Percentiles rank a stretch among this genome's conserved stretches.
Conservation (phyloP, 1,284 basidiomycete species). For the Melampsora americana region DNA sequence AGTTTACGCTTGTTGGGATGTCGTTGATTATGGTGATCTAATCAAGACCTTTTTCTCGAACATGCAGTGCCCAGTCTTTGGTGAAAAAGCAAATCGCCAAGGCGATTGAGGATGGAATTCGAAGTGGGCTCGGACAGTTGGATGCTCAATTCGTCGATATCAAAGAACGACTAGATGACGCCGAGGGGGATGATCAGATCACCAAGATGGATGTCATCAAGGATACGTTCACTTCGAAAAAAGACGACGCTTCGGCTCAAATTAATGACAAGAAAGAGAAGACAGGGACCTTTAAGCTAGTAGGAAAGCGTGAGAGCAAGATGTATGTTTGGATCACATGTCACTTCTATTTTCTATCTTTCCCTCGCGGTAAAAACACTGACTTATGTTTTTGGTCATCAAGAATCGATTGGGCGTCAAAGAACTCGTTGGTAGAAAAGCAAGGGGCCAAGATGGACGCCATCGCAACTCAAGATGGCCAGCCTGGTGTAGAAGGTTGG, state of each 20-base stretch:
- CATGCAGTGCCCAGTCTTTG: constrained; percentile 54
- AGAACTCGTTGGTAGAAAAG: constrained; percentile 40
- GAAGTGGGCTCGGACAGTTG: constrained; percentile 64
- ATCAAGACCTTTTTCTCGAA: background rate
- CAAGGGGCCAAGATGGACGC: constrained; percentile 24
- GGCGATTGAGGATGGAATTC: constrained; percentile 72
- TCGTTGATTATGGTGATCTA: background rate
- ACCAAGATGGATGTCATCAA: constrained; percentile 44
- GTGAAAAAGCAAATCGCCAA: constrained; percentile 88
- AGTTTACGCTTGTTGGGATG: background rate
- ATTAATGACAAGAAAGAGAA: constrained; percentile 33
- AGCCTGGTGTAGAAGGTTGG: constrained; percentile 8
- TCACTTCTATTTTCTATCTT: background rate
- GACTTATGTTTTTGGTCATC: background rate
- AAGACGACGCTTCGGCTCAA: constrained; percentile 33
- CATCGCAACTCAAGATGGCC: background rate
- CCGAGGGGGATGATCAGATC: constrained; percentile 35
- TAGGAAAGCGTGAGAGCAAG: constrained; percentile 38
- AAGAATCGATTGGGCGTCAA: constrained; percentile 43
- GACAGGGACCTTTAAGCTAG: constrained; percentile 43
- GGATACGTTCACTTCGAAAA: constrained; percentile 35
- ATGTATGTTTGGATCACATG: constrained; percentile 4
- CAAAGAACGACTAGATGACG: constrained; percentile 30
- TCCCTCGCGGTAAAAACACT: background rate
- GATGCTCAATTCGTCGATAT: constrained; percentile 43